These are phyloP conservation scores for Penicillium verhagenii DNA, from an alignment of 495 filamentous ascomycete species.

Conservation along the genomic window DNA sequence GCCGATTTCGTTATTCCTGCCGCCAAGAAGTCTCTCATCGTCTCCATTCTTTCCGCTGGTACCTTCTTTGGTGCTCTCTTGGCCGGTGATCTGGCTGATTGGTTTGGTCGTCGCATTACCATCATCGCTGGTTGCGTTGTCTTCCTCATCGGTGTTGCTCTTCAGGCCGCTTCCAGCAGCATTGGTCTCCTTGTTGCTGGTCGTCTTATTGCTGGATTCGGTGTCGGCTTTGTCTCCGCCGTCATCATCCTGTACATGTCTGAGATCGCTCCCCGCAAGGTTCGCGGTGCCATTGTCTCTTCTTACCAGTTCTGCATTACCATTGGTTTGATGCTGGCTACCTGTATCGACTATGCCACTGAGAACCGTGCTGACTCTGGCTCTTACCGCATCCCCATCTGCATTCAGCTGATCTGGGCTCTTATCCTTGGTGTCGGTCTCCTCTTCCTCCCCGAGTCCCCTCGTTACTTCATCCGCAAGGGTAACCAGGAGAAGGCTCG, in stretches of 20 bases:
- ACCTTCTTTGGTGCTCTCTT: slow-evolving; percentile 76
- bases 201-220: slow-evolving; percentile 69
- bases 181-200: slow-evolving; percentile 62
- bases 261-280: slow-evolving; percentile 59
- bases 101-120: slow-evolving; percentile 64
- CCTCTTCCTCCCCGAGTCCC: slow-evolving; percentile 73
- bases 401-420: slow-evolving; percentile 65
- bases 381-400: slow-evolving; percentile 72
- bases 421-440: slow-evolving; percentile 63
- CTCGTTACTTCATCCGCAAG: slow-evolving; percentile 62
- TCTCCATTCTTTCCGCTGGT: slow-evolving; percentile 70
- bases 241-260: slow-evolving; percentile 76
- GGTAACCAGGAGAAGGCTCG: slow-evolving; percentile 42
- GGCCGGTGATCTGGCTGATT: slow-evolving; percentile 68
- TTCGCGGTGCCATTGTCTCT: slow-evolving; percentile 67
- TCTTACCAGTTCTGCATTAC: slow-evolving; percentile 74
- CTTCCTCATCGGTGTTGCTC: slow-evolving; percentile 62
- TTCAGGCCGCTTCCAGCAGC: slow-evolving; percentile 55
- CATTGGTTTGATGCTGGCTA: slow-evolving; percentile 69
- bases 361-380: slow-evolving; percentile 57
- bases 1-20: slow-evolving; percentile 44
- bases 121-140: slow-evolving; percentile 64
- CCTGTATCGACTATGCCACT: slow-evolving; percentile 69
- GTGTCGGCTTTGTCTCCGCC: slow-evolving; percentile 73
- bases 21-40: slow-evolving; percentile 60